phyloP scores from a whole-genome alignment of 2,329 filamentous ascomycete genomes.

The Sclerotinia glacialis region DNA sequence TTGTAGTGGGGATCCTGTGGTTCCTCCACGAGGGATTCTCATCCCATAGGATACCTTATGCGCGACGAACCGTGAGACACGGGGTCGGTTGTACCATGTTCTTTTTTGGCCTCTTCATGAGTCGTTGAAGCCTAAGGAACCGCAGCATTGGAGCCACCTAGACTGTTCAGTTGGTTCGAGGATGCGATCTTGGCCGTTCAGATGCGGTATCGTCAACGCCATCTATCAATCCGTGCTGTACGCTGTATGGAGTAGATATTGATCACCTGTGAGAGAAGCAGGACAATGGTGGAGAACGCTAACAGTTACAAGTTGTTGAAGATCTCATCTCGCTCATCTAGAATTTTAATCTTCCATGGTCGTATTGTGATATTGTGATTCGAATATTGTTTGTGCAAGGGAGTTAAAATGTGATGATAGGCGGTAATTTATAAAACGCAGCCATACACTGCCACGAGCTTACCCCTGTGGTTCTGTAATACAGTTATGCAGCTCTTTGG shows the following conservation, averaged over 20 bases:
- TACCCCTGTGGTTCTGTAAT: background rate
- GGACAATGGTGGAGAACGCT: constrained; percentile 8
- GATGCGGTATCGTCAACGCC: background rate
- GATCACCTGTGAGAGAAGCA: background rate
- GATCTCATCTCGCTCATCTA: background rate
- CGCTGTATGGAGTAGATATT: too few species aligned
- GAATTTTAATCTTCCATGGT: background rate
- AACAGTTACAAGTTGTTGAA: background rate
- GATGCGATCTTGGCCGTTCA: background rate
- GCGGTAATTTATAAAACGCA: background rate
- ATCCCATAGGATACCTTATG: background rate
- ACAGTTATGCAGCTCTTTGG: background rate
- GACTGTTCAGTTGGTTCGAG: background rate
- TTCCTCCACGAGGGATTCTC: background rate
- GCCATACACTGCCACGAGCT: constrained; percentile 16
- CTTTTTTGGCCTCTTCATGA: background rate
- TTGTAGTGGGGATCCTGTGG: background rate
- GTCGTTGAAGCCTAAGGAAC: background rate
- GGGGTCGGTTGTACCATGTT: background rate
- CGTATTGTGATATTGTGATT: background rate
- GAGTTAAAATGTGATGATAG: background rate
- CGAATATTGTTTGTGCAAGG: background rate
- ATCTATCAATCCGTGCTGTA: background rate
- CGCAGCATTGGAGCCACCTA: background rate
- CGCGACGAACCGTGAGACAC: background rate